Evolutionary conservation across 108 stramenopile species (phyloP).

Genomic region (Poteriospumella lacustris): DNA sequence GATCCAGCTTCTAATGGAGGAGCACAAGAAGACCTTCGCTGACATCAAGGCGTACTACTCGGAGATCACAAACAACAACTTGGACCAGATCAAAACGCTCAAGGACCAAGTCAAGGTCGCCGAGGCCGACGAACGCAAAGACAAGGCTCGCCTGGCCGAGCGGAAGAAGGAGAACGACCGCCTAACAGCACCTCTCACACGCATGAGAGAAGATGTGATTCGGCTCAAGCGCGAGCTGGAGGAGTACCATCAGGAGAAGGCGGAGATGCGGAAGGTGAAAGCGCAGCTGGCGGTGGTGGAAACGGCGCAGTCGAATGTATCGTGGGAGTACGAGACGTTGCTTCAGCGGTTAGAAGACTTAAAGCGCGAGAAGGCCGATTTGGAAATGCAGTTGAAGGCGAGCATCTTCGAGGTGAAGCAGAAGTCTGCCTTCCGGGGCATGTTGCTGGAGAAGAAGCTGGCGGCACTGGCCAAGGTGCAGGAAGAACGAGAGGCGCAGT

Average conservation of each 20-base stretch:
- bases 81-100: slow-evolving; percentile 63
- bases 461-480: slow-evolving; percentile 42
- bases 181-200: slow-evolving; percentile 58
- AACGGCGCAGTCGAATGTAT: slow-evolving; percentile 38
- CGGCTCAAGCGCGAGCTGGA: slow-evolving; percentile 50
- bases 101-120: slow-evolving; percentile 58
- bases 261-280: slow-evolving; percentile 46
- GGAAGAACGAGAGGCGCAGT: slow-evolving; percentile 59
- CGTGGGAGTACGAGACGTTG: slow-evolving; percentile 60
- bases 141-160: slow-evolving; percentile 57
- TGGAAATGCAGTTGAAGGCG: slow-evolving; percentile 34
- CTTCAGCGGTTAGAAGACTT: slow-evolving; percentile 41
- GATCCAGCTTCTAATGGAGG: slow-evolving; percentile 56
- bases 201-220: slow-evolving; percentile 49
- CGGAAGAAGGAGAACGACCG: slow-evolving; percentile 57
- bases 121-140: slow-evolving; percentile 51
- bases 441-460: slow-evolving; percentile 69
- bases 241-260: slow-evolving; percentile 48
- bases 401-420: slow-evolving; percentile 63
- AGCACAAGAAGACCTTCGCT: slow-evolving; percentile 60
- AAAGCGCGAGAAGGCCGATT: slow-evolving; percentile 48
- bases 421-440: slow-evolving; percentile 62
- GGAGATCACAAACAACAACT: slow-evolving; percentile 67
- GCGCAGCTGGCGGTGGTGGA: slow-evolving; percentile 45
- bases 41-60: slow-evolving; percentile 68